phyloP scores from a whole-genome alignment of 176 grass and related monocot genomes.

The Echinochloa phyllopogon region DNA sequence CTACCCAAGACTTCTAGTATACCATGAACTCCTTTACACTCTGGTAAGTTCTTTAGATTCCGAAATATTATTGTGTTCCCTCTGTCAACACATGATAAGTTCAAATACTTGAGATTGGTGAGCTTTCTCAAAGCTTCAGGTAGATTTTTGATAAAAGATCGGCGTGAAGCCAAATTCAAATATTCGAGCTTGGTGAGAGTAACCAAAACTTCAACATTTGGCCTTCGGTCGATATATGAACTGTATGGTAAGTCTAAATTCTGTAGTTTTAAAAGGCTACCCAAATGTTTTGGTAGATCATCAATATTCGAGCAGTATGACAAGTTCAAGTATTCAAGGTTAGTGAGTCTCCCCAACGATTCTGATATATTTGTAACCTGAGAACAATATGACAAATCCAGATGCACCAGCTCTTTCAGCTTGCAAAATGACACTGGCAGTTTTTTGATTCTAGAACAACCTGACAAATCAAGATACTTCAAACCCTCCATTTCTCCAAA shows the following conservation, averaged over 20 bases:
- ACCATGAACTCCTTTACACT: rapidly evolving
- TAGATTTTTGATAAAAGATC: too few species aligned
- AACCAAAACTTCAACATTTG: too few species aligned
- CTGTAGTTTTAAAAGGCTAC: background rate
- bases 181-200: too few species aligned
- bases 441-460: background rate
- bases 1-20: background rate
- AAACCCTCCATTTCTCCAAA: background rate
- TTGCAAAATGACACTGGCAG: background rate
- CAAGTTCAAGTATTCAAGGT: background rate
- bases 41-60: background rate
- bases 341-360: background rate
- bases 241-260: too few species aligned
- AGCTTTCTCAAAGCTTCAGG: too few species aligned
- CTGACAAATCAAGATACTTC: constrained; percentile 26
- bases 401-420: background rate
- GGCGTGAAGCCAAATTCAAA: too few species aligned
- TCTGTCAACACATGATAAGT: background rate
- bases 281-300: background rate
- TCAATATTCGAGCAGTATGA: background rate
- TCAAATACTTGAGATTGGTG: background rate
- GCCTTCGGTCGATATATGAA: too few species aligned
- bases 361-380: background rate
- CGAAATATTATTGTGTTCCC: too few species aligned
- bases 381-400: constrained; percentile 8